Evolutionary conservation across 805 yeast genomes (phyloP).

Genomic region (Metschnikowia picachoensis): DNA sequence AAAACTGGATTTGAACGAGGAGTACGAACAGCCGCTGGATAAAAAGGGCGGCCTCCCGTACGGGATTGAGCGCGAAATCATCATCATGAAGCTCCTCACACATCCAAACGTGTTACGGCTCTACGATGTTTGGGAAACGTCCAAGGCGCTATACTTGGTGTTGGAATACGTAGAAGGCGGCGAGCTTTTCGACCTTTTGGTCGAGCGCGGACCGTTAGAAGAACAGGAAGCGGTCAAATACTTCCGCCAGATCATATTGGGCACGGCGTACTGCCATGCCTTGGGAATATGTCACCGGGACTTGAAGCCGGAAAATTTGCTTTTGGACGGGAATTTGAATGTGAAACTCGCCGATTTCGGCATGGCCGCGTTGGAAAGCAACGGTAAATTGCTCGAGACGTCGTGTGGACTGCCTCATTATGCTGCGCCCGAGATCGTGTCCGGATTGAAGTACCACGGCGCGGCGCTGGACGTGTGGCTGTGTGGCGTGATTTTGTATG

Average conservation of each 20-base stretch:
- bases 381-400: conserved; percentile 67
- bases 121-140: conserved; percentile 97
- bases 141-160: conserved; percentile 77
- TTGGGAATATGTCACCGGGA: conserved; percentile 80
- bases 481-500: conserved; percentile 79
- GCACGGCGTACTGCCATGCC: conserved; percentile 78
- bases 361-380: conserved; percentile 81
- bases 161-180: conserved; percentile 88
- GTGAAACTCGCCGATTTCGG: conserved; percentile 85
- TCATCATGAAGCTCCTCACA: conserved; percentile 91
- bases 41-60: conserved; percentile 62
- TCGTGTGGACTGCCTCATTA: conserved; percentile 88
- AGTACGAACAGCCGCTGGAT: conserved; percentile 22
- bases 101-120: conserved; percentile 92
- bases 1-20: conserved; percentile 49
- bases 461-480: conserved; percentile 88
- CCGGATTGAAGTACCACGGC: conserved; percentile 76
- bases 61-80: conserved; percentile 96
- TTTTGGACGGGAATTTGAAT: conserved; percentile 61
- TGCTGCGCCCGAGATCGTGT: conserved; percentile 84
- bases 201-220: conserved; percentile 63
- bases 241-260: conserved; percentile 72
- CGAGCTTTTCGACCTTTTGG: conserved; percentile 72
- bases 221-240: conserved; percentile 74
- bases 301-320: conserved; percentile 74